Evolutionary conservation across 352 stramenopile species (phyloP), one percentile per base, ranked within the genome.

Genomic region (Pythium vanterpoolii): DNA sequence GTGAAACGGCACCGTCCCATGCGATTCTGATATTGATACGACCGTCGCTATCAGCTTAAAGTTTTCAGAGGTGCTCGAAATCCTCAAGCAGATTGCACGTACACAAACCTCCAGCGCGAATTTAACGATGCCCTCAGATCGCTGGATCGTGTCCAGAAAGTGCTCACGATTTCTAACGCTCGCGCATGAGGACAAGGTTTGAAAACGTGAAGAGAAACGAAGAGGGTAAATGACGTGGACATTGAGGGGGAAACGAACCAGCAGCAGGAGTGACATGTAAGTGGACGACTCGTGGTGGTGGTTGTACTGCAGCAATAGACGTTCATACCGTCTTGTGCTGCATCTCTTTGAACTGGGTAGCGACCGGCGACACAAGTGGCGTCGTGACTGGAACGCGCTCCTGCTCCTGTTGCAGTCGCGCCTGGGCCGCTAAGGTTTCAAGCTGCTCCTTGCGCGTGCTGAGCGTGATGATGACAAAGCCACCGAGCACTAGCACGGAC

Each of bases 391-490:
- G 55, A 28, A 46, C 26, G 5, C 42, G 56, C 38, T 63, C 45
- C 13, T 50, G 26, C n/a, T 50, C 36, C 14, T 28, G 14, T 3
- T 24, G 13, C 23, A n/a, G n/a, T n/a, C n/a, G n/a, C n/a, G n/a
- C n/a, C n/a, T n/a, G n/a, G n/a, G n/a, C n/a, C n/a, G n/a, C n/a
- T n/a, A n/a, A n/a, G n/a, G 50, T 28, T 19, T 39, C 40, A 10
- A 64, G 56, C 38, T 64, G 56, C 11, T 56, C 48, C 46, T 57
- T 43, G 18, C 56, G 56, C 36, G 76, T 86, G 44, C 62, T 72
- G 38, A 86, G 47, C 44, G 76, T 75, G 53, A 86, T 87, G 45
- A 87, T 44, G 30, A 94, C 58, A 60, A 96, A 96, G 38, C 84
- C 84, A 0, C 53, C 56, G 55, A 92, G 69, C 28, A 96, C 85